phyloP scores from a whole-genome alignment of 2,329 filamentous ascomycete species.

The Trichoderma breve region DNA sequence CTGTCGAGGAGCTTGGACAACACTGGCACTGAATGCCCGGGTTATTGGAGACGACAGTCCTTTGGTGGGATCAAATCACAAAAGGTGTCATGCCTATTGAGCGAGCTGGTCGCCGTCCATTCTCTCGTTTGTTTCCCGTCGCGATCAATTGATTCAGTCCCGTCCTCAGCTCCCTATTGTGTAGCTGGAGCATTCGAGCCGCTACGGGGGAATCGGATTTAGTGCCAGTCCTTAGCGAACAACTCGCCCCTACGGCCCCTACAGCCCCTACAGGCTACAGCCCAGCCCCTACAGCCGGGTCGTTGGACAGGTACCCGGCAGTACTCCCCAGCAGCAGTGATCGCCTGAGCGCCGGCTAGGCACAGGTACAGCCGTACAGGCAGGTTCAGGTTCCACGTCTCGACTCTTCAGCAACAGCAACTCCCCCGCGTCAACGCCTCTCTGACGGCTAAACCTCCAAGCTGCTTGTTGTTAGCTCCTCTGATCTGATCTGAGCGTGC shows the following conservation, averaged over 20 bases:
- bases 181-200: neutral
- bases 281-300: neutral
- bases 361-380: neutral
- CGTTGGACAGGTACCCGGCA: slow-evolving; percentile 9
- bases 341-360: neutral
- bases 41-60: neutral
- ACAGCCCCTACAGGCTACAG: slow-evolving; percentile 6
- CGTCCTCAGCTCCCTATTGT: neutral
- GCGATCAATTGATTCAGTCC: neutral
- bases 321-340: neutral
- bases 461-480: slow-evolving; percentile 7
- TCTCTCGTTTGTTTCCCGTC: neutral
- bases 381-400: neutral
- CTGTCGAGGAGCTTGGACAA: neutral
- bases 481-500: neutral
- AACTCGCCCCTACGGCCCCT: neutral
- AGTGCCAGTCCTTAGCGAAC: neutral
- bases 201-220: neutral
- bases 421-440: slow-evolving; percentile 18
- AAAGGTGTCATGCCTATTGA: neutral
- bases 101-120: neutral
- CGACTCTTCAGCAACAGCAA: slow-evolving; percentile 4
- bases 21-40: neutral
- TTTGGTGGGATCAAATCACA: neutral
- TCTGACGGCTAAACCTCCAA: slow-evolving; percentile 14